Percentiles rank a stretch among this genome's conserved stretches.
Evolutionary conservation across 192 early-diverging fungal species (phyloP).

Genomic region (Radiomyces spectabilis): DNA sequence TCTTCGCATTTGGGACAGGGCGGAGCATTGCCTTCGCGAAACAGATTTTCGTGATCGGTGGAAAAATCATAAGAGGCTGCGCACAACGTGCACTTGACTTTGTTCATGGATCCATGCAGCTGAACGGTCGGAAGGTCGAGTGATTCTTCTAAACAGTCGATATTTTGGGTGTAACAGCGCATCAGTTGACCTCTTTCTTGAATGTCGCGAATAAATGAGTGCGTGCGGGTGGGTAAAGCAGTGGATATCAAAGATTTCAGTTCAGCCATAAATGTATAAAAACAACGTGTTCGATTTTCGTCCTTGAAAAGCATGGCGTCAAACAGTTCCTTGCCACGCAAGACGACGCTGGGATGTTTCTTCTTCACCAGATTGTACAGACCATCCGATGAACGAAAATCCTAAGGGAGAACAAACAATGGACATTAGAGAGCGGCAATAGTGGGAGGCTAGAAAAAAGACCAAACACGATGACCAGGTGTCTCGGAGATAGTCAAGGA

Average conservation of each 20-base stretch:
- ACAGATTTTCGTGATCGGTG: slow-evolving; percentile 47
- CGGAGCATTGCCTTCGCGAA: slow-evolving; percentile 68
- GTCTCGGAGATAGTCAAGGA: no score
- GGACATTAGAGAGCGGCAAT: no score
- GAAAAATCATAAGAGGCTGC: slow-evolving; percentile 59
- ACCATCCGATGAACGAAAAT: slow-evolving; percentile 77
- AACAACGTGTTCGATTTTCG: slow-evolving; percentile 51
- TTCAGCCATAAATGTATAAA: slow-evolving; percentile 83
- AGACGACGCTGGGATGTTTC: slow-evolving; percentile 59
- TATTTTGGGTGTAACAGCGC: slow-evolving; percentile 96
- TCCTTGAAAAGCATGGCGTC: slow-evolving; percentile 76
- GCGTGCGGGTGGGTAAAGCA: slow-evolving; percentile 76
- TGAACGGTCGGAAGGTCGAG: slow-evolving; percentile 78
- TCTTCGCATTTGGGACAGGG: slow-evolving; percentile 49
- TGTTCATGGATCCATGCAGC: slow-evolving; percentile 86
- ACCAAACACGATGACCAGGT: no score
- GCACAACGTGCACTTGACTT: slow-evolving; percentile 84
- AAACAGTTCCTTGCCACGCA: slow-evolving; percentile 79
- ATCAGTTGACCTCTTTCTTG: slow-evolving; percentile 70
- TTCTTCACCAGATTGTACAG: slow-evolving; percentile 82
- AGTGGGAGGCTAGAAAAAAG: no score
- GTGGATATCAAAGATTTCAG: slow-evolving; percentile 64
- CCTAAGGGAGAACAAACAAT: slow-evolving; percentile 36
- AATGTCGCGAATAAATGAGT: slow-evolving; percentile 76
- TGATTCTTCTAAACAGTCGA: slow-evolving; percentile 84